Conservation (phyloP, 139 green algal species). For the Tetratostichococcus sp. region DNA sequence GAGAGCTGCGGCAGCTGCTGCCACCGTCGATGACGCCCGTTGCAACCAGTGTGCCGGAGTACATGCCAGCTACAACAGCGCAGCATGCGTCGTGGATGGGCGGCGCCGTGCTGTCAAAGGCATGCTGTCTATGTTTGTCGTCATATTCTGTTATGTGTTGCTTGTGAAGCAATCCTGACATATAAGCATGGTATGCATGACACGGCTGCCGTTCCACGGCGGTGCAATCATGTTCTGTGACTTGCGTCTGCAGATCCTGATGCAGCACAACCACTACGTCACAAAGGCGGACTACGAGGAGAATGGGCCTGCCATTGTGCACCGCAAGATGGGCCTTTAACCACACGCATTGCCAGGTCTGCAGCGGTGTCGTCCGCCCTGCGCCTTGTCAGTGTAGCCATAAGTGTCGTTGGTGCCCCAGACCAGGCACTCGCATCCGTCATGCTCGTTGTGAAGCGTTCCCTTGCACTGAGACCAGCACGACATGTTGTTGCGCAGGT, state of each 20-base stretch:
- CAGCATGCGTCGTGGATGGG: constrained; percentile 73
- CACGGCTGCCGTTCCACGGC: not conserved
- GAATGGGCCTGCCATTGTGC: constrained; percentile 58
- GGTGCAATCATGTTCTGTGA: not conserved
- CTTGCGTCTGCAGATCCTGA: constrained; percentile 37
- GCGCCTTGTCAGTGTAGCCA: too few relatives aligned
- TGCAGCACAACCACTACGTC: constrained; percentile 69
- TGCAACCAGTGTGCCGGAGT: constrained; percentile 48
- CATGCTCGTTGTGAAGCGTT: too few relatives aligned
- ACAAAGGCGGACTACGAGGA: constrained; percentile 87
- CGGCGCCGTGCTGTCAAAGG: constrained; percentile 79
- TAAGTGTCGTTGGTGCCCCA: too few relatives aligned
- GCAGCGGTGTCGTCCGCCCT: too few relatives aligned
- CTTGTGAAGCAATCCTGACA: not conserved
- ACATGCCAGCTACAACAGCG: constrained; percentile 64
- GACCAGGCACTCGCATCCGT: too few relatives aligned
- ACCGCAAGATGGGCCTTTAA: constrained; percentile 44
- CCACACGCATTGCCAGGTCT: too few relatives aligned
- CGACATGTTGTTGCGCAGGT: too few relatives aligned
- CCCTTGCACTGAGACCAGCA: too few relatives aligned
- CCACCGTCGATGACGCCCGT: constrained; percentile 22
- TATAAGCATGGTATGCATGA: not conserved
- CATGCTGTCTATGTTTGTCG: constrained; percentile 12
- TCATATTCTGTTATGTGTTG: not conserved
- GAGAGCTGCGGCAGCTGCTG: constrained; percentile 28